phyloP scores from a whole-genome alignment of 2,329 filamentous ascomycete species.

The Diaporthe ilicicola region DNA sequence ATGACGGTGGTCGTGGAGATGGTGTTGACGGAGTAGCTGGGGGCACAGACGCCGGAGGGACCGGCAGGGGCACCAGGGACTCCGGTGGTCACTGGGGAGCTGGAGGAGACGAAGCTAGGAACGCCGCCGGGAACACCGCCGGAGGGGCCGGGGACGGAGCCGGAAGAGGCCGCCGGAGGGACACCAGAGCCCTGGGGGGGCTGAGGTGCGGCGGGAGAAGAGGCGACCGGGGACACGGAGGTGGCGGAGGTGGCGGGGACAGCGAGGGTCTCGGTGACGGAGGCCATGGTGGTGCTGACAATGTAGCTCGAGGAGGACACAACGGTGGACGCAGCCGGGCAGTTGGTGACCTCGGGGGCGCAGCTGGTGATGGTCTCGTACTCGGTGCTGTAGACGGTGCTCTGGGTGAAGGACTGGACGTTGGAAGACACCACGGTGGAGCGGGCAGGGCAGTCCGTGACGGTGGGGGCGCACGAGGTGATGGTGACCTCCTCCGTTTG shows the following conservation, averaged over 20 bases:
- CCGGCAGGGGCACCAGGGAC: slow-evolving; percentile 32
- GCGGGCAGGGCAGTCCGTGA: slow-evolving; percentile 59
- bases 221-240: slow-evolving; percentile 36
- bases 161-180: slow-evolving; percentile 34
- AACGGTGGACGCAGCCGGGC: slow-evolving; percentile 48
- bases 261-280: no score
- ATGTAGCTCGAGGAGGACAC: slow-evolving; percentile 49
- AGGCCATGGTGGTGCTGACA: slow-evolving; percentile 47
- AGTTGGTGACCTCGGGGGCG: slow-evolving; percentile 61
- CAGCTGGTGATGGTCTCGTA: slow-evolving; percentile 70
- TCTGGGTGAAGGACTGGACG: slow-evolving; percentile 68
- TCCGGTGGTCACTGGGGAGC: slow-evolving; percentile 33
- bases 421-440: slow-evolving; percentile 59
- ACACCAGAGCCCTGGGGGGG: slow-evolving; percentile 28
- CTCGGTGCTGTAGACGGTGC: slow-evolving; percentile 67
- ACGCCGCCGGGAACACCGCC: slow-evolving; percentile 17
- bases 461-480: slow-evolving; percentile 65
- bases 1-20: slow-evolving; percentile 66
- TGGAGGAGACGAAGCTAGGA: slow-evolving; percentile 26
- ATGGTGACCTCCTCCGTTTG: slow-evolving; percentile 67
- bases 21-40: slow-evolving; percentile 55
- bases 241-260: slow-evolving; percentile 47
- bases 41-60: slow-evolving; percentile 42
- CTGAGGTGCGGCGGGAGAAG: slow-evolving; percentile 29
- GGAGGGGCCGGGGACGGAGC: slow-evolving; percentile 33